Conservation (phyloP, 2,329 filamentous ascomycete species). For the Curvularia sp. region DNA sequence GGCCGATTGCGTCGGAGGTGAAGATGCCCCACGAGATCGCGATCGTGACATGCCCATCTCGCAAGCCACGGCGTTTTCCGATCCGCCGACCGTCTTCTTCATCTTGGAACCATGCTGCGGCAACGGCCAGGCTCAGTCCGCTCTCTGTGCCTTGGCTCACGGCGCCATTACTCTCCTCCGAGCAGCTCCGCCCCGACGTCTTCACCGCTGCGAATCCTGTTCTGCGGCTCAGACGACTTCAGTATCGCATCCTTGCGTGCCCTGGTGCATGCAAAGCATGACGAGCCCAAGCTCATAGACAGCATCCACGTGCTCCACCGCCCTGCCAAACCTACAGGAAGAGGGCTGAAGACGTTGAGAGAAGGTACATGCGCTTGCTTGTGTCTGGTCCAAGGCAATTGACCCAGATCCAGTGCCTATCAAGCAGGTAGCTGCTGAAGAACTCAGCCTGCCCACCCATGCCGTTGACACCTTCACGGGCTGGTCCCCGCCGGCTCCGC, state of each 20-base stretch:
- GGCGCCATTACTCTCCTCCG: slow-evolving; percentile 23
- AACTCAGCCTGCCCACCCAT: slow-evolving; percentile 72
- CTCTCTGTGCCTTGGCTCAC: slow-evolving; percentile 20
- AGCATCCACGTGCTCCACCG: slow-evolving; percentile 88
- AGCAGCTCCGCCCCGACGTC: slow-evolving; percentile 8
- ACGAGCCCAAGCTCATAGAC: slow-evolving; percentile 50
- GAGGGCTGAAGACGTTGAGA: slow-evolving; percentile 72
- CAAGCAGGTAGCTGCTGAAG: slow-evolving; percentile 64
- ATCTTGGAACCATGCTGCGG: slow-evolving; percentile 19
- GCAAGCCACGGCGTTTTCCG: slow-evolving; percentile 11
- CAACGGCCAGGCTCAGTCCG: slow-evolving; percentile 33
- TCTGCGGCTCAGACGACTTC: slow-evolving; percentile 93
- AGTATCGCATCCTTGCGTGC: slow-evolving; percentile 79
- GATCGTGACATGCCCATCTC: slow-evolving; percentile 12
- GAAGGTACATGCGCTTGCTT: slow-evolving; percentile 61
- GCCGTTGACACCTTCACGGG: slow-evolving; percentile 81
- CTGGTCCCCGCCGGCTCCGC: slow-evolving; percentile 64
- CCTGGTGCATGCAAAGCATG: slow-evolving; percentile 66
- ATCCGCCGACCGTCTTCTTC: slow-evolving; percentile 13
- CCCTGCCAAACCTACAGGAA: slow-evolving; percentile 77
- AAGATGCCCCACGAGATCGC: slow-evolving; percentile 21
- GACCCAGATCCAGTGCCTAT: slow-evolving; percentile 69
- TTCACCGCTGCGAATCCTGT: slow-evolving; percentile 79
- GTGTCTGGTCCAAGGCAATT: slow-evolving; percentile 11
- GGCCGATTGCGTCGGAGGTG: slow-evolving; percentile 5